Base-by-base conservation (phyloP, 768 basidiomycete species). In the Tubosaeta brunneosetosa region DNA sequence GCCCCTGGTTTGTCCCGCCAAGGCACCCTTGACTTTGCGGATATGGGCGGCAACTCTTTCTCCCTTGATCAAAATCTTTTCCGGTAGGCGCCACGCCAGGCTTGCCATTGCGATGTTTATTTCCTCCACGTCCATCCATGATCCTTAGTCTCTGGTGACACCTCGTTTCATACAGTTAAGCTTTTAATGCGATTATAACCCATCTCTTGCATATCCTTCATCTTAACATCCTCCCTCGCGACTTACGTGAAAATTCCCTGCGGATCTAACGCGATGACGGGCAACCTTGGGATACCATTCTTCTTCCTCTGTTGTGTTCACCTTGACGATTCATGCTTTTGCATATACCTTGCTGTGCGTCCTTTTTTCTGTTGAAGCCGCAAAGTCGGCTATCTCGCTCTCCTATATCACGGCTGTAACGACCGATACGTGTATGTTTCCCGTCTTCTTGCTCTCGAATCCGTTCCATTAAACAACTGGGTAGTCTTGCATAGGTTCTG, bases 341-440 rank as follows among this genome's bases (percentile, higher is more conserved):
- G 36, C 57, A 58, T 42, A 54, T 60, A 55, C 44, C 43, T 49
- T 55, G 29, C 44, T 41, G 26, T 12, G 29, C 40, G 43, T 49
- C 56, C 29, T 59, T 51, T 26, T 48, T 26, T 34, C 29, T 55
- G 55, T 56, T 44, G 38, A 58, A 56, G 56, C 52, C 43, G 38
- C 58, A 58, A 56, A 59, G 49, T 44, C 60, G 61, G 62, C 55
- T 44, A 40, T 37, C 34, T 56, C 54, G 51, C 54, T 38, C 47
- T 63, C 50, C 51, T 26, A 36, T 52, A 65, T 31, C 54, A 49
- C 57, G 59, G 63, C 67, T 83, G 84, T 85, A 86, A 84, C 78
- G 80, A 83, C 79, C 84, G 82, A 85, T 77, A 84, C 82, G 78
- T 80, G 70, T 70, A 67, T 70, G 65, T 71, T 65, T 66, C 62